Evolutionary conservation across 225 moss, liverwort and hornwort genomes (phyloP), one percentile per base, ranked within the genome.

Genomic region (Ulota crispa): DNA sequence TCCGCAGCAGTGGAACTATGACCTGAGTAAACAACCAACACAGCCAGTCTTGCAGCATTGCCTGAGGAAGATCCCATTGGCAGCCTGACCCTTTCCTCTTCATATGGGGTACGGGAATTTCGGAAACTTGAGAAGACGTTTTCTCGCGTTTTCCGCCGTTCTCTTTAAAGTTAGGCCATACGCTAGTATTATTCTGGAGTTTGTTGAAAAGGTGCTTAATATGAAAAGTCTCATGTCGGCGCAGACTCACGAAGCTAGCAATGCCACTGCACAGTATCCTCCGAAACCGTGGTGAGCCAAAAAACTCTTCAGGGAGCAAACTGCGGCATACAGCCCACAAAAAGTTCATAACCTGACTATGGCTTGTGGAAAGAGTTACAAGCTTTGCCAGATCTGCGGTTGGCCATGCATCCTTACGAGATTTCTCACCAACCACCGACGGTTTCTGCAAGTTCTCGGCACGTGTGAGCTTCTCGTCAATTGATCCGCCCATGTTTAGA

Each of bases 281-380:
- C 89, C 91, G 92, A 77, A 89, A 89, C 68, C 83, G 65, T 15
- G 84, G 59, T 37, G 88, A 84, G 65, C 94, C 92, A 56, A 95
- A 88, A 87, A 95, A 91, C 36, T 91, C 89, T 59, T 88, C 75
- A 11, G 98, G 98, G 79, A 94, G 68, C 47, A 95, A 79, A 81
- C 90, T 93, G 73, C 95, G 93, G 87, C 94, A 95, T 42, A 92
- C 93, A 70, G 95, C 92, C 94, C 94, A 99, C 60, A 95, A 73
- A 73, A 99, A 99, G 69, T 87, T 92, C 61, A 94, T 94, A 37
- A 99, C 95, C 80, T 91, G 84, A 72, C 83, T 86, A 82, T 99
- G 95, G 37, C 78, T 86, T 63, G 92, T 85, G 74, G 91, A 86
- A 34, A 91, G 90, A 19, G 92, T 89, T 73, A 95, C 91, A 50